These are phyloP conservation scores for Bonnemaisonia californica DNA, from an alignment of 31 red algal species.

Conservation along the genomic window DNA sequence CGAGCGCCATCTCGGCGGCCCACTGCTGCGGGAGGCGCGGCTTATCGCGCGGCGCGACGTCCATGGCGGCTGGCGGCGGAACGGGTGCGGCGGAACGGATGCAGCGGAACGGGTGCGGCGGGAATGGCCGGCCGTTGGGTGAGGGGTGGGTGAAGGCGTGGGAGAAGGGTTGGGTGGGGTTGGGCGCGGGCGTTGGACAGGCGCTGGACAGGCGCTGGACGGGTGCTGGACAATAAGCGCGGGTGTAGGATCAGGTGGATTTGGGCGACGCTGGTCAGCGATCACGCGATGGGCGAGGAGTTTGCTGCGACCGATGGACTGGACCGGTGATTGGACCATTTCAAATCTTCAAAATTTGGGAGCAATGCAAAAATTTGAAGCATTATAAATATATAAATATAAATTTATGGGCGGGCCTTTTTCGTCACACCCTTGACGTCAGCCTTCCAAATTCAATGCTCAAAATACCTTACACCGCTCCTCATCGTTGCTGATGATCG, in stretches of 20 bases:
- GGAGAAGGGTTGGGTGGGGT: background rate
- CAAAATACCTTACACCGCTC: too few species aligned
- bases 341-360: slow-evolving; percentile 4
- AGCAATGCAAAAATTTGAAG: too few species aligned
- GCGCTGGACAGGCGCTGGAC: background rate
- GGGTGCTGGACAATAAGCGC: too few species aligned
- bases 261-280: too few species aligned
- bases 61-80: background rate
- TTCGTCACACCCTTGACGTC: too few species aligned
- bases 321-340: background rate
- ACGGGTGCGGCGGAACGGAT: background rate
- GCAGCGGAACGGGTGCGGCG: background rate
- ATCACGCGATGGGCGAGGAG: too few species aligned
- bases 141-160: background rate
- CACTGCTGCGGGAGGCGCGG: slow-evolving; percentile 48
- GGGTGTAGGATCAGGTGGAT: too few species aligned
- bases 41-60: slow-evolving; percentile 20
- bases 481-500: too few species aligned
- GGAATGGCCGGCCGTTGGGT: background rate
- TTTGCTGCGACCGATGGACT: too few species aligned
- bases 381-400: too few species aligned
- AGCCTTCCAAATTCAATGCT: too few species aligned
- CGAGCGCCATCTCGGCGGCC: slow-evolving; percentile 63
- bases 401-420: too few species aligned
- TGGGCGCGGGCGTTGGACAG: background rate